Base-by-base conservation (phyloP, 2,329 filamentous ascomycete genomes). In the Ilyonectria destructans region DNA sequence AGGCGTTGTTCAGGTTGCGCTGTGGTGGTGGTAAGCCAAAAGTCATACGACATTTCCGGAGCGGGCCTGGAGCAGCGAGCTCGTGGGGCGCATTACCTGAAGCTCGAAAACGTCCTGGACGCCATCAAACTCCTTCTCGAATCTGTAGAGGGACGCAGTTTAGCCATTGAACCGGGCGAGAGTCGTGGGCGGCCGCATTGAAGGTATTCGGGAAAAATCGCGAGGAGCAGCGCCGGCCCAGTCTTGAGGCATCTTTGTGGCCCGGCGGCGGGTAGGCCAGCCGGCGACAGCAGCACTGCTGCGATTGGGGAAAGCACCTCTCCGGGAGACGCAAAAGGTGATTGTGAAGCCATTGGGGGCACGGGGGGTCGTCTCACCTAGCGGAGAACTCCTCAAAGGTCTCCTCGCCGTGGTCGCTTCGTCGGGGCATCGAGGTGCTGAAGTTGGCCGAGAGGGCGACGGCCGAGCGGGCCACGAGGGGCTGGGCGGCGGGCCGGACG, bases 101-200 rank as follows among this genome's bases (percentile, higher is more conserved):
- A 99, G 94, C 91, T 99, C 96, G 85, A 99, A 99, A 81, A 98
- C 96, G 87, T 99, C 96, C 86, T 98, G 94, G 75, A 99, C 96
- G 80, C 86, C 85, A 72, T 99, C 96, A 82, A 99, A 99, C 87
- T 99, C 96, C 91, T 98, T 98, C 90, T 99, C 96, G 82, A 97
- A 99, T 87, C 96, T 99, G 82, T 80, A 61, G 43, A 57, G 63
- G 61, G 59, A 62, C 60, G 58, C 58, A 51, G 51, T 71, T 79
- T 69, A 78, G 78, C 75, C 71, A 79, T 79, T 78, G 77, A 69
- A 46, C 69, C 56, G 40, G 48, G 17, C 48, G 58, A 49, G 68
- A 58, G 48, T 19, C 68, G 64, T 68, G 67, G 58, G 72, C 70
- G 62, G 69, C 64, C 58, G 69, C 71, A 74, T 74, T 74, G 74